phyloP scores from a whole-genome alignment of 2,329 filamentous ascomycete species.

The Botryotinia globosa region DNA sequence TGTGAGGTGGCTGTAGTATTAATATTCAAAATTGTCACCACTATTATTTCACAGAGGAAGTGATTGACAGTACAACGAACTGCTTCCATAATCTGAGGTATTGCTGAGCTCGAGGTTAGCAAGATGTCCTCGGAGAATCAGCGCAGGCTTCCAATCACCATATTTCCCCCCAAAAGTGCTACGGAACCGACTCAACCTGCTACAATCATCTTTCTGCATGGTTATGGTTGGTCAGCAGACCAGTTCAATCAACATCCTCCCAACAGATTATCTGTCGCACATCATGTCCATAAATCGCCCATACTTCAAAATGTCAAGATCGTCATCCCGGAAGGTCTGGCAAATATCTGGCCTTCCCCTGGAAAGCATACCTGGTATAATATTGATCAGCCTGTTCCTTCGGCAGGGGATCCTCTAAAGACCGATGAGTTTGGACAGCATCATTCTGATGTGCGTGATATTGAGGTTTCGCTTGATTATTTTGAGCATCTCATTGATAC shows the following conservation, averaged over 20 bases:
- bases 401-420: slow-evolving; percentile 11
- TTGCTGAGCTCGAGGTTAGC: background rate
- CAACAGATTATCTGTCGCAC: slow-evolving; percentile 19
- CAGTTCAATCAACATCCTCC: slow-evolving; percentile 19
- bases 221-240: slow-evolving; percentile 20
- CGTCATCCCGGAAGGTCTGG: slow-evolving; percentile 22
- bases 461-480: slow-evolving; percentile 22
- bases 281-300: slow-evolving; percentile 23
- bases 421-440: slow-evolving; percentile 10
- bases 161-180: slow-evolving; percentile 13
- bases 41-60: background rate
- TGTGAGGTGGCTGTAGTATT: background rate
- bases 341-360: slow-evolving; percentile 16
- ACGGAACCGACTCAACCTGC: background rate
- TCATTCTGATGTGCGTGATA: slow-evolving; percentile 21
- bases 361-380: slow-evolving; percentile 22
- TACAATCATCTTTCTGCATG: slow-evolving; percentile 25
- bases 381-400: slow-evolving; percentile 21
- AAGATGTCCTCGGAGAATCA: background rate
- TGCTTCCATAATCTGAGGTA: background rate
- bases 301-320: slow-evolving; percentile 23
- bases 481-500: slow-evolving; percentile 20
- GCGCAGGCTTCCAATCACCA: slow-evolving; percentile 19
- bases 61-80: background rate
- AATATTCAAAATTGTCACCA: background rate